phyloP scores from a whole-genome alignment of 176 grass and related monocot genomes.

The Ensete ventricosum region DNA sequence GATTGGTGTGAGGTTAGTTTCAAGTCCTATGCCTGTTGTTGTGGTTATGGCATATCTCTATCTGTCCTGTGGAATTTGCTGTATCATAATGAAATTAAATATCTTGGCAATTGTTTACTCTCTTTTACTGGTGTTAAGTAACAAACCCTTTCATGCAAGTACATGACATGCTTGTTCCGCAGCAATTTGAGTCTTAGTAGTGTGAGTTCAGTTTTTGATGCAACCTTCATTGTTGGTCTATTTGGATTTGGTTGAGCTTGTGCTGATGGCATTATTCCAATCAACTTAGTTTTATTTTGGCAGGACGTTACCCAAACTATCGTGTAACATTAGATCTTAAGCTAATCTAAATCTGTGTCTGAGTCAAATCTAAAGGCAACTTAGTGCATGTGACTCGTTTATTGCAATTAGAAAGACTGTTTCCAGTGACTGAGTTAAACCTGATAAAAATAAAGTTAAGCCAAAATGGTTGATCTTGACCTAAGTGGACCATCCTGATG shows the following conservation, averaged over 20 bases:
- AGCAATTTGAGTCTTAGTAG: neutral
- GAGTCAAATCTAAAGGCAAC: no score
- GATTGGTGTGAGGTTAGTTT: constrained; percentile 67
- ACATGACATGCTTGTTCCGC: neutral
- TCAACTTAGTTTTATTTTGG: no score
- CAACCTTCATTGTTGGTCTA: neutral
- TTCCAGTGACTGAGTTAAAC: no score
- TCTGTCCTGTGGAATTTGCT: no score
- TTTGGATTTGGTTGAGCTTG: neutral
- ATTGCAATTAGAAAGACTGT: no score
- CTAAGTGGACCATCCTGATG: no score
- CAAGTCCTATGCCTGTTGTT: neutral
- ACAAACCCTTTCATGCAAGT: neutral
- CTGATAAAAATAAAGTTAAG: neutral
- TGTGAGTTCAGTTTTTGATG: neutral
- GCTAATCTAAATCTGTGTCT: neutral
- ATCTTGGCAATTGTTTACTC: neutral
- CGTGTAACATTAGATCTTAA: neutral
- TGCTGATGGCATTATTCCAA: no score
- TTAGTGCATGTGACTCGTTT: no score
- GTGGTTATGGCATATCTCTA: no score
- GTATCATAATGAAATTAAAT: neutral
- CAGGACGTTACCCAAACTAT: neutral
- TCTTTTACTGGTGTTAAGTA: neutral
- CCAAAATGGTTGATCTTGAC: neutral